Conservation (phyloP, 2,329 filamentous ascomycete species). For the Kalmusia sp. region DNA sequence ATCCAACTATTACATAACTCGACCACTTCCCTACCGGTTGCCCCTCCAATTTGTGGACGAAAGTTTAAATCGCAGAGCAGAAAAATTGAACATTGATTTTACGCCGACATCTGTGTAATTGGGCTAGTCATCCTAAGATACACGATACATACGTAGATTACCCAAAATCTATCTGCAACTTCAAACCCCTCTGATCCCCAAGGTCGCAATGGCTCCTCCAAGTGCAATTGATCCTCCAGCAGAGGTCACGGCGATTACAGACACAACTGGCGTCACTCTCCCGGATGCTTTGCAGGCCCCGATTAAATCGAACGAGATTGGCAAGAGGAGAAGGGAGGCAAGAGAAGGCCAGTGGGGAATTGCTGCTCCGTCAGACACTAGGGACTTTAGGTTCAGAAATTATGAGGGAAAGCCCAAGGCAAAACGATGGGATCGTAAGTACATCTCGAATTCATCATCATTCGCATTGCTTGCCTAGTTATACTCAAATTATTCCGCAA, state of each 20-base stretch:
- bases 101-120: too few species aligned
- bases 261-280: conserved; percentile 55
- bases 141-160: too few species aligned
- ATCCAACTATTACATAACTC: neutral
- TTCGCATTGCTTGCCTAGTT: too few species aligned
- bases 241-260: conserved; percentile 52
- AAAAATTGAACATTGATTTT: too few species aligned
- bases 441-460: too few species aligned
- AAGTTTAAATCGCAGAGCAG: too few species aligned
- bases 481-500: too few species aligned
- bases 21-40: neutral
- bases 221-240: conserved; percentile 38
- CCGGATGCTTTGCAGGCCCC: conserved; percentile 61
- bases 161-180: too few species aligned
- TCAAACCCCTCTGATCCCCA: too few species aligned
- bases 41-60: too few species aligned
- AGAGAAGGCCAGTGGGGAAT: conserved; percentile 75
- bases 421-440: conserved; percentile 84
- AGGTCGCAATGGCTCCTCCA: conserved; percentile 40
- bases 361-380: conserved; percentile 78
- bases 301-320: conserved; percentile 66
- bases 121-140: too few species aligned
- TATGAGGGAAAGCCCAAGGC: conserved; percentile 74
- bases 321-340: conserved; percentile 72
- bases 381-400: conserved; percentile 77